These are phyloP conservation scores for Naematelia aurantialba DNA, from an alignment of 768 basidiomycete genomes.

Conservation along the genomic window DNA sequence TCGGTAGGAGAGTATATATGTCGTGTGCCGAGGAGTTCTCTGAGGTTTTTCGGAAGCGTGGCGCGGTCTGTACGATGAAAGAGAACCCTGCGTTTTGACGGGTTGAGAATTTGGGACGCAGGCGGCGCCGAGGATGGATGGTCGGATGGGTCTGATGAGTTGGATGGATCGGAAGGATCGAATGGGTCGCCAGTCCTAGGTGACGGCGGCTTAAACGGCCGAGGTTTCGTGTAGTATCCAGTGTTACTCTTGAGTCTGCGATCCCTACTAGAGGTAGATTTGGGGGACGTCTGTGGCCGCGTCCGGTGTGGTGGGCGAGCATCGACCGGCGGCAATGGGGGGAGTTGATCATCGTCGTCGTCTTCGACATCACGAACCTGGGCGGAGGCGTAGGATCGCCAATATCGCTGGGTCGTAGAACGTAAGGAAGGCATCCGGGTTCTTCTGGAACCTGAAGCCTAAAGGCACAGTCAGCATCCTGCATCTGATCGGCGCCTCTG, in stretches of 20 bases:
- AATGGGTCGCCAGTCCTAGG: too few species aligned
- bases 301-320: neutral
- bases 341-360: neutral
- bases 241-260: too few species aligned
- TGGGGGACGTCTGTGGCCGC: neutral
- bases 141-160: too few species aligned
- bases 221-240: too few species aligned
- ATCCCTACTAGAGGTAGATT: neutral
- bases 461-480: too few species aligned
- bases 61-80: neutral
- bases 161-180: too few species aligned
- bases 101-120: too few species aligned
- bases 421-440: too few species aligned
- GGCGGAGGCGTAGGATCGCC: neutral
- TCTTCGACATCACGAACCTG: neutral
- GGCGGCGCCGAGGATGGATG: too few species aligned
- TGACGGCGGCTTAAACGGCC: too few species aligned
- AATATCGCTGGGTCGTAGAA: neutral
- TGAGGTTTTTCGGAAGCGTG: neutral
- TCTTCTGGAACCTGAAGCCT: too few species aligned
- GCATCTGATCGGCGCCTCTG: too few species aligned
- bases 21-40: neutral
- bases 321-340: neutral
- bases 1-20: neutral
- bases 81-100: neutral